Percentiles rank a stretch among this genome's conserved stretches.
Conservation (phyloP, 179 eudicot species). For the Silene vulgaris region DNA sequence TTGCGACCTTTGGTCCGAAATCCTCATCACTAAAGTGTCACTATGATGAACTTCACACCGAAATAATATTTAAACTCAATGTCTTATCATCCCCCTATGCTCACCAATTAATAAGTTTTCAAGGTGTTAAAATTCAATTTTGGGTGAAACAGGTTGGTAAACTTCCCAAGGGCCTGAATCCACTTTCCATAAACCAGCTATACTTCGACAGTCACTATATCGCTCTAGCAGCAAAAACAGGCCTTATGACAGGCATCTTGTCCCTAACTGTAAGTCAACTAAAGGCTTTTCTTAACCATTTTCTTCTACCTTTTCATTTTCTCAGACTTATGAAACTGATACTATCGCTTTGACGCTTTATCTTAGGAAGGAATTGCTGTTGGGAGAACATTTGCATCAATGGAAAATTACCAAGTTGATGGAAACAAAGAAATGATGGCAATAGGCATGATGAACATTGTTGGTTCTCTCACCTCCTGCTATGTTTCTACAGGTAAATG, state of each 20-base stretch:
- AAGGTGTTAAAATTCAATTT: background rate
- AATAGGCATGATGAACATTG: conserved; percentile 77
- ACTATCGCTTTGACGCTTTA: too few species aligned
- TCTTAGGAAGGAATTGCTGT: conserved; percentile 90
- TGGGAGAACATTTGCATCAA: conserved; percentile 85
- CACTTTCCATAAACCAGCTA: conserved; percentile 72
- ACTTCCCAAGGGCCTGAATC: conserved; percentile 69
- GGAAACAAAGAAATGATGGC: conserved; percentile 98
- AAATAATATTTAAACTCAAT: too few species aligned
- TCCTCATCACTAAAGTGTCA: too few species aligned
- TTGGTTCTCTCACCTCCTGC: conserved; percentile 85
- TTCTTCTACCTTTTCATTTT: too few species aligned
- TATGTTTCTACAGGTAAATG: conserved; percentile 78
- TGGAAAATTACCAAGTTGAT: conserved; percentile 80
- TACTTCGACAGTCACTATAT: conserved; percentile 52
- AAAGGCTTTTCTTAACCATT: background rate
- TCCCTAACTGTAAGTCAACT: conserved; percentile 65
- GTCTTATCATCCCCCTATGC: too few species aligned
- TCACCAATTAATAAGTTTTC: too few species aligned
- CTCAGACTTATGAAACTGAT: too few species aligned
- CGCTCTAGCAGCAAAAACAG: conserved; percentile 67
- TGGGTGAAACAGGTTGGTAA: conserved; percentile 55
- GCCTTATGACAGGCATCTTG: conserved; percentile 80
- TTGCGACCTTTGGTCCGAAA: too few species aligned
- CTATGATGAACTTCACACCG: too few species aligned